Evolutionary conservation across 805 yeast species (phyloP), one percentile per base, ranked within the genome.

Genomic region (Lachancea cidri): DNA sequence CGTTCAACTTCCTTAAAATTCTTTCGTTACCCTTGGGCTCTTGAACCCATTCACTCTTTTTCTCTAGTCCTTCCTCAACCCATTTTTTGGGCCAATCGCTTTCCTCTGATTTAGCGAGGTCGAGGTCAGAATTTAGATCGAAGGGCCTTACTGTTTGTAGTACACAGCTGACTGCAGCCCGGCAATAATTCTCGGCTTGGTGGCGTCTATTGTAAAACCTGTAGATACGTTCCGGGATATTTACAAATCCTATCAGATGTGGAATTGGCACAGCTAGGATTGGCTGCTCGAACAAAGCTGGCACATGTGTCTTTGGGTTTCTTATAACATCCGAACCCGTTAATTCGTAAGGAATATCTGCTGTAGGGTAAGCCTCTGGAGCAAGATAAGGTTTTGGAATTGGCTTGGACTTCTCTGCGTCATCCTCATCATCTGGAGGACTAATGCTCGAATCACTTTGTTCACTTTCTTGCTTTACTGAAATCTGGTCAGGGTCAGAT

Each of bases 31-130:
- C 76, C 5, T 58, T 68, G 35, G 89, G 66, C 19, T 83, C 89
- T 55, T 79, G 79, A 41, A 82, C 79, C 98, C 98, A 91, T 59
- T 91, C 97, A 48, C 95, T 83, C 31, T 76, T 67, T 49, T 78
- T 82, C 39, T 77, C 83, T 35, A 63, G 58, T n/a, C 96, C 95
- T 44, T 72, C 73, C 49, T 78, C 72, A 25, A 86, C 83, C 96
- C 97, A 91, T 43, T 74, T 73, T 41, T 68, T 62, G 11, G 96
- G 96, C 97, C 97, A 91, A 49, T 86, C 91, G 4, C 61, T 54
- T 57, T 89, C 96, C 32, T 69, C 77, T 15, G 58, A 55, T 39
- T 66, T 54, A 41, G 65, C 73, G 16, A 60, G 38, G 14, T 64
- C 62, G 14, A 64, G 56, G 42, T 77, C 79, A 3, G 53, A 51